Evolutionary conservation across 352 stramenopile genomes (phyloP), one percentile per base, ranked within the genome.

Genomic region (Globisporangium yorkense): DNA sequence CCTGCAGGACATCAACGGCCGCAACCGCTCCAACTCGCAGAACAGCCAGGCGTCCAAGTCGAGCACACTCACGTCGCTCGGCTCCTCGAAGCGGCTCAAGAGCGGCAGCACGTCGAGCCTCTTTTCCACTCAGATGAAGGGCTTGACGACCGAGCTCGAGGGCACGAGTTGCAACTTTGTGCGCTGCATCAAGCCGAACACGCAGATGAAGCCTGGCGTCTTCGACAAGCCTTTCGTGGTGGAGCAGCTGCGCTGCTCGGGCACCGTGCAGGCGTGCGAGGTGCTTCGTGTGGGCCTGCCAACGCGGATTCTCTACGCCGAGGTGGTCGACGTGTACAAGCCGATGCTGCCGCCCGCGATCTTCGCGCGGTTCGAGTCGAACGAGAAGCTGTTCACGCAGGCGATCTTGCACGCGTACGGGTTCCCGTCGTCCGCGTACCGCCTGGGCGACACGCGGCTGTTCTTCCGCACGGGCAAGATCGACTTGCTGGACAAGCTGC

Each of bases 151-250:
- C 0, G 84, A 94, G 51, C 64, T 97, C 1, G 72, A 88, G 46
- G 79, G 80, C 16, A 98, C 92, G 29, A 87, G 84, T 55, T 95
- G 91, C 55, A 96, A 96, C 60, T 98, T 98, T 65, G 88, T 98
- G 63, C 87, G 92, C 47, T 98, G 92, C 72, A 97, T 98, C 70
- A 98, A 98, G 70, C 94, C 94, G 0, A 98, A 98, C 75, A 96
- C 81, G n/a, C 70, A 87, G 43, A 98, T 98, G 80, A 86, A 94
- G 56, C 67, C 87, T 1, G 86, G 93, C 18, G 45, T 86, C 15
- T 95, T 89, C 49, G 85, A 86, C 57, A 81, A 82, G 31, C 71
- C 68, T 29, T 95, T 88, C 51, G 84, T 89, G 13, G 83, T 88
- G 13, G 84, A 89, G 51, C 81, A 87, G 59, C 66, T 90, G 10